Evolutionary conservation across 306 rosid species (phyloP), one percentile per base, ranked within the genome.

Genomic region (Vigna angularis): DNA sequence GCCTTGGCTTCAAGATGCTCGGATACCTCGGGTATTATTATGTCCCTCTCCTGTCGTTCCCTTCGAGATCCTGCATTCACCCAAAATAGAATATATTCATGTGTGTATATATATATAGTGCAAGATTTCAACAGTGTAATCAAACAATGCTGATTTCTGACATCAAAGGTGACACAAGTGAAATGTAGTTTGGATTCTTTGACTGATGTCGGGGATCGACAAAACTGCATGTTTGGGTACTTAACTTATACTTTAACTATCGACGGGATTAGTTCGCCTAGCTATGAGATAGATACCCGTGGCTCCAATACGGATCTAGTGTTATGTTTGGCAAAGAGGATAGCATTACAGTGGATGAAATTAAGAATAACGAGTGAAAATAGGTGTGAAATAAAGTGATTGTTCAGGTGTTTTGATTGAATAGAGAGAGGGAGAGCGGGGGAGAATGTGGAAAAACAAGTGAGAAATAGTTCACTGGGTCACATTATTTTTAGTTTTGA

Each of bases 11-110:
- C 85, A 90, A 84, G 89, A 78, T 94, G 82, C 65, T 94, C 66
- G 62, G 75, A 28, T 94, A 86, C 77, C 97, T 94, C 56, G 94
- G 96, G 98, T 94, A 85, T 51, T 16, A 14, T 66, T 16, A 14
- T 66, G 3, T 52, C 57, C 30, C 8, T 45, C 40, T 22, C 40
- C 12, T 24, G 0, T 30, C 17, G 2, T 61, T 49, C 53, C 7
- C 7, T 49, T 49, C 7, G 1, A 15, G 53, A 49, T 49, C 53
- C 5, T 49, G 7, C 53, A 15, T 49, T 49, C 53, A 49, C 18
- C 17, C 0, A 4, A 3, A 13, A 49, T 49, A 13, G 3, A 40
- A 40, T 44, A 4, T 30, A 30, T 30, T 4, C 4, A 3, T 30
- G 34, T 30, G 5, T 3, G 4, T 28, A 4, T 4, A 0, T 28